phyloP scores from a whole-genome alignment of 768 basidiomycete genomes.

The Terana coerulea region DNA sequence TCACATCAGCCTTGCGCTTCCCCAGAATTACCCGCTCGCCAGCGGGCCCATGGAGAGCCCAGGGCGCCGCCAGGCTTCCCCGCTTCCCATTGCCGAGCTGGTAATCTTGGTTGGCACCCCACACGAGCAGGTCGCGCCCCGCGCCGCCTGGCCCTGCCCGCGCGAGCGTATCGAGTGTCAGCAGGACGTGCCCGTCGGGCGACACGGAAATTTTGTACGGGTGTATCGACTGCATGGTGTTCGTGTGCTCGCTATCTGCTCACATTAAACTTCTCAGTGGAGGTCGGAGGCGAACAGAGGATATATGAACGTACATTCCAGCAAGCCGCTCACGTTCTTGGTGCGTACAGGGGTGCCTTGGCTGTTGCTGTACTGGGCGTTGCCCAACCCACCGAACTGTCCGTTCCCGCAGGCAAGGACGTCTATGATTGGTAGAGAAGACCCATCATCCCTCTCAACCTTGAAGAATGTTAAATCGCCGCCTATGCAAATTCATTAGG shows the following conservation, averaged over 20 bases:
- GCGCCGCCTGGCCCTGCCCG: constrained; percentile 44
- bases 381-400: constrained; percentile 77
- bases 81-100: constrained; percentile 77
- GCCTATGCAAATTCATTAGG: constrained; percentile 40
- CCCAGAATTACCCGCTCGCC: constrained; percentile 60
- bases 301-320: constrained; percentile 69
- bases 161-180: constrained; percentile 61
- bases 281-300: no score
- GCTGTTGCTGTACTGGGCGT: constrained; percentile 59
- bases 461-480: constrained; percentile 78
- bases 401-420: constrained; percentile 82
- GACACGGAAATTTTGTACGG: constrained; percentile 66
- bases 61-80: constrained; percentile 52
- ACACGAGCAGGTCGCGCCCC: constrained; percentile 64
- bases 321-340: constrained; percentile 75
- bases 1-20: constrained; percentile 44
- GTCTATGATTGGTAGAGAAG: constrained; percentile 39
- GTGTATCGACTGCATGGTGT: constrained; percentile 58
- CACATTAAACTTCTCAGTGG: background rate
- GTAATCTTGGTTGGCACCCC: constrained; percentile 71
- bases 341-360: constrained; percentile 69
- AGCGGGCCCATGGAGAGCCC: constrained; percentile 43
- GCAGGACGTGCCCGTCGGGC: constrained; percentile 70
- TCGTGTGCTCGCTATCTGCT: constrained; percentile 61
- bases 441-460: constrained; percentile 49